Evolutionary conservation across 2,329 filamentous ascomycete genomes (phyloP).

Genomic region (Xylariaceae sp.): DNA sequence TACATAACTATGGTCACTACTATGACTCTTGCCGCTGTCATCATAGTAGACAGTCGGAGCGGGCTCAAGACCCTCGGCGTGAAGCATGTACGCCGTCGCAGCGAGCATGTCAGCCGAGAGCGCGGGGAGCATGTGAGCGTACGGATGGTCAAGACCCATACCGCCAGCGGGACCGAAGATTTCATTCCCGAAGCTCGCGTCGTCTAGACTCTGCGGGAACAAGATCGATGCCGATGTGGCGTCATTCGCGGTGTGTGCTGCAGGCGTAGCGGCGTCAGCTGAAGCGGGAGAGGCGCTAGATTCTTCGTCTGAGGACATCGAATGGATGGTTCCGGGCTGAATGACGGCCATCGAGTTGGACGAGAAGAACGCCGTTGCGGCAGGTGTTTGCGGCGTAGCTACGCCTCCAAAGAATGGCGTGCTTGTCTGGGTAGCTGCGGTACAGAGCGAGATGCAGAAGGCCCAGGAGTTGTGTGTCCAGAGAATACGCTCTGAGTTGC

Average conservation of each 20-base stretch:
- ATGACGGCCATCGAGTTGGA: slow-evolving; percentile 14
- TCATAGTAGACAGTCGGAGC: slow-evolving; percentile 9
- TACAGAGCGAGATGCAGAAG: too few species aligned
- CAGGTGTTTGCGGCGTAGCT: not conserved
- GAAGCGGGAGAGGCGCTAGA: slow-evolving; percentile 26
- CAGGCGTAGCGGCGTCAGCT: slow-evolving; percentile 2
- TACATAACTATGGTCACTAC: slow-evolving; percentile 3
- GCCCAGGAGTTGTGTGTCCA: too few species aligned
- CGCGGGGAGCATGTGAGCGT: slow-evolving; percentile 3
- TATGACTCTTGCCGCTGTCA: not conserved
- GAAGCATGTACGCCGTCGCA: slow-evolving; percentile 29
- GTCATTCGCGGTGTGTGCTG: not conserved
- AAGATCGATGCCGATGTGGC: not conserved
- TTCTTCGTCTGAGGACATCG: slow-evolving; percentile 28
- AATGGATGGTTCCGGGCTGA: slow-evolving; percentile 25
- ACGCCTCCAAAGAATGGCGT: not conserved
- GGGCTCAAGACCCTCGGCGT: too few species aligned
- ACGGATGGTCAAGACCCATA: not conserved
- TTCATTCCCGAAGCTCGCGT: not conserved
- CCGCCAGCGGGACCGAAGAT: not conserved
- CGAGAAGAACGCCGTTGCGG: slow-evolving; percentile 6
- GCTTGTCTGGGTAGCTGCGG: not conserved
- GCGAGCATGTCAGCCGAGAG: slow-evolving; percentile 29
- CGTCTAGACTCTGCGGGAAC: too few species aligned
- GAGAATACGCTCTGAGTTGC: too few species aligned